phyloP scores from a whole-genome alignment of 208 protist genomes.

The Leishmania gerbilli region DNA sequence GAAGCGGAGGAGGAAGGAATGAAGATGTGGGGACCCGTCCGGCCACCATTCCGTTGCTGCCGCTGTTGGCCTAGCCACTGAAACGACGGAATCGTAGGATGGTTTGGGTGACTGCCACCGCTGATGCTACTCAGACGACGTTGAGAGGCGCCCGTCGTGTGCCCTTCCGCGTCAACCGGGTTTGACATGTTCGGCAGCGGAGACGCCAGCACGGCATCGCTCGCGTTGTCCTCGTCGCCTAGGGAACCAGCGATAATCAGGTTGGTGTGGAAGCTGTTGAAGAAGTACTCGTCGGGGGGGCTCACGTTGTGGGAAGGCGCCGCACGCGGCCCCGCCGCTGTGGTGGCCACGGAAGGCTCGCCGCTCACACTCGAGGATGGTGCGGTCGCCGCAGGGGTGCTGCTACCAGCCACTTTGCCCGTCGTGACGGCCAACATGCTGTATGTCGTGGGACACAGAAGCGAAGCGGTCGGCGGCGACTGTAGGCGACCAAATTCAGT shows the following conservation, averaged over 20 bases:
- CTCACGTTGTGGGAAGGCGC: neutral
- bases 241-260: neutral
- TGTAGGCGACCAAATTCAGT: neutral
- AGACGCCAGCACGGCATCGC: neutral
- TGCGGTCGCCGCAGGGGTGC: neutral
- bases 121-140: neutral
- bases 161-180: neutral
- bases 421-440: constrained; percentile 7
- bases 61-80: neutral
- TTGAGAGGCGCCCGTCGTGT: neutral
- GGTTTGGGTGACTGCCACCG: neutral
- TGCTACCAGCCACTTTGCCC: neutral
- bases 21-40: neutral
- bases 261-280: constrained; percentile 23
- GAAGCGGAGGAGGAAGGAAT: neutral
- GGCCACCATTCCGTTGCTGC: neutral
- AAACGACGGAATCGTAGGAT: neutral
- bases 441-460: constrained; percentile 3
- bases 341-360: neutral
- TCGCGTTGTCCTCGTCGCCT: neutral
- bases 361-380: neutral
- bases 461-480: neutral
- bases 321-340: neutral
- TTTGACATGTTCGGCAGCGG: neutral
- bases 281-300: constrained; percentile 23